Evolutionary conservation across 2,329 filamentous ascomycete species (phyloP), one percentile per base, ranked within the genome.

Genomic region (Exserohilum turcica): DNA sequence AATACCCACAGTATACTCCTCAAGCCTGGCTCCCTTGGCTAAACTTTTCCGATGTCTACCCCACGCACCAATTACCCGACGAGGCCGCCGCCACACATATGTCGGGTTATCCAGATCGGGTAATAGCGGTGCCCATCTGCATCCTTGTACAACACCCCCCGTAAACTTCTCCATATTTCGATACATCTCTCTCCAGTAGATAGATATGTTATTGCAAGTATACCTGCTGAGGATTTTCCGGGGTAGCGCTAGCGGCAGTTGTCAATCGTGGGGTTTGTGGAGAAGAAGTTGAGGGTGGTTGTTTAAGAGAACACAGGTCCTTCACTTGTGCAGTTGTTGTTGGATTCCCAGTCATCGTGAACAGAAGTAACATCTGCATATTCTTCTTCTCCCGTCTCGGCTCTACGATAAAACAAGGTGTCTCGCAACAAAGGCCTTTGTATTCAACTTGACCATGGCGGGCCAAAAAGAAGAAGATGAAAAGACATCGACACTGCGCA

Each of bases 11-110:
- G 15, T 3, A 3, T 8, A 27, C 19, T 12, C 9, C 8, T 28
- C 35, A 13, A 33, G 40, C 10, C 8, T 37, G 10, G 19, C 8
- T 10, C 15, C 4, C 18, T 38, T 50, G 64, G 63, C 45, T 64
- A 61, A 59, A 33, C 19, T 68, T 66, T 60, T 66, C 65, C 65
- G 64, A 43, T 31, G 19, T 13, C 27, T 37, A 40, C 38, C 43
- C 40, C 40, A 21, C 10, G 18, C 21, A 28, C 61, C 57, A 59
- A 61, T 61, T 50, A 47, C 46, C 33, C 45, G 32, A 19, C 40
- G 44, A 43, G 15, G 21, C 13, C 9, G 19, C 37, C 47, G 48
- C 54, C 52, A 46, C 48, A 32, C 52, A 45, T 32, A 48, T 51
- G 48, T 43, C 16, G 21, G 13, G 47, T 51, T 57, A 43, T 31